These are phyloP conservation scores for Crassisporium funariophilum DNA, from an alignment of 768 basidiomycete species.

Conservation along the genomic window DNA sequence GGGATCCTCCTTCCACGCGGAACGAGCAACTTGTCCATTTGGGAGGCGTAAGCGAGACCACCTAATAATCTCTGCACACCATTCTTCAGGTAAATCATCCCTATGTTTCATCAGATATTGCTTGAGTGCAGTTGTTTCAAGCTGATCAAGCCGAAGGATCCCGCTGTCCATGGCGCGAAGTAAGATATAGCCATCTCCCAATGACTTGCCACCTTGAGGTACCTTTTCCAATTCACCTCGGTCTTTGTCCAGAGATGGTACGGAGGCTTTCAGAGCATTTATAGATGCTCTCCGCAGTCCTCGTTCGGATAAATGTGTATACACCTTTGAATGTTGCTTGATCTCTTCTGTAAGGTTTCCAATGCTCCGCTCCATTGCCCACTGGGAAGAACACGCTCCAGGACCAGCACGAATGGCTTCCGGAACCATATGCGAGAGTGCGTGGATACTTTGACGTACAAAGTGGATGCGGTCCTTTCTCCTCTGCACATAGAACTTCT, in stretches of 20 bases:
- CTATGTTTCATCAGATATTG: constrained; percentile 1
- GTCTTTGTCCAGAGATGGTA: constrained; percentile 11
- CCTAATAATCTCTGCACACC: constrained; percentile 8
- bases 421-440: constrained; percentile 23
- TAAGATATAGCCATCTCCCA: constrained; percentile 16
- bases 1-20: constrained; percentile 32
- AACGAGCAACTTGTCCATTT: constrained; percentile 37
- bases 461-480: constrained; percentile 34
- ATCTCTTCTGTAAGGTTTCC: constrained; percentile 27
- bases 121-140: constrained; percentile 3
- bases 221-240: constrained; percentile 6
- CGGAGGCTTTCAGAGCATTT: constrained; percentile 14
- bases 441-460: constrained; percentile 31
- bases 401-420: constrained; percentile 30
- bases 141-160: neutral
- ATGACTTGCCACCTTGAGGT: constrained; percentile 11
- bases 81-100: neutral
- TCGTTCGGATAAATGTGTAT: constrained; percentile 22
- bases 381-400: constrained; percentile 20
- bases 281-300: constrained; percentile 13
- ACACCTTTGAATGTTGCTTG: constrained; percentile 26
- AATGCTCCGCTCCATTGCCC: constrained; percentile 33
- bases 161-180: constrained; percentile 18
- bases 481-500: constrained; percentile 34
- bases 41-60: constrained; percentile 37